phyloP scores from a whole-genome alignment of 345 rosid genomes.

The Corymbia maculata region DNA sequence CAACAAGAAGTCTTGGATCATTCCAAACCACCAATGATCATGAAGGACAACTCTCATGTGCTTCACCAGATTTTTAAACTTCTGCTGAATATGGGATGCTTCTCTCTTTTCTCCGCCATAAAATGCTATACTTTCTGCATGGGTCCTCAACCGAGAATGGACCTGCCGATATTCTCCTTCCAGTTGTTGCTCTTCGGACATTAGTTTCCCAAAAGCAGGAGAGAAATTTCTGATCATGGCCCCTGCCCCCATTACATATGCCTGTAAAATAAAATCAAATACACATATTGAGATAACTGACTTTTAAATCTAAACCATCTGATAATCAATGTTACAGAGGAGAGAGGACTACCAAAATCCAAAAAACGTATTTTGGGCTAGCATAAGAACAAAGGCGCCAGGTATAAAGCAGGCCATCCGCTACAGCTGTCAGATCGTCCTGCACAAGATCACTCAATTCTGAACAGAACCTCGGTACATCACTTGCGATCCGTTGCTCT shows the following conservation, averaged over 20 bases:
- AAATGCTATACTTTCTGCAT: constrained; percentile 98
- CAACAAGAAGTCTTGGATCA: constrained; percentile 94
- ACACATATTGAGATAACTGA: neutral
- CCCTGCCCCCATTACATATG: constrained; percentile 88
- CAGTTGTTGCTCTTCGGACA: constrained; percentile 90
- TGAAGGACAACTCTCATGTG: constrained; percentile 80
- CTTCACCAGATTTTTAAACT: constrained; percentile 61
- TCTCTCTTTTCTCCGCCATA: constrained; percentile 94
- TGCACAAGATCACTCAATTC: constrained; percentile 93
- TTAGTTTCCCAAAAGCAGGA: constrained; percentile 91
- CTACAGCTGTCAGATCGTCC: constrained; percentile 86
- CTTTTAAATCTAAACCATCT: neutral
- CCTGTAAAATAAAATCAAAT: constrained; percentile 33
- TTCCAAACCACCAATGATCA: constrained; percentile 99
- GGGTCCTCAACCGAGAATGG: constrained; percentile 95
- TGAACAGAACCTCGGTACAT: constrained; percentile 87
- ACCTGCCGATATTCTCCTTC: constrained; percentile 97
- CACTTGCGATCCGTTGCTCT: constrained; percentile 94
- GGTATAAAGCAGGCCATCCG: constrained; percentile 81
- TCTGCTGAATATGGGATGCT: constrained; percentile 80
- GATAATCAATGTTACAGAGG: neutral
- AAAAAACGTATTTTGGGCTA: constrained; percentile 90
- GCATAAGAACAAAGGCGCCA: constrained; percentile 97
- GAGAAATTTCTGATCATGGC: constrained; percentile 77
- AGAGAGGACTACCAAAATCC: constrained; percentile 72